These are phyloP conservation scores for Prosopis cineraria DNA, from an alignment of 306 rosid genomes.

Conservation along the genomic window DNA sequence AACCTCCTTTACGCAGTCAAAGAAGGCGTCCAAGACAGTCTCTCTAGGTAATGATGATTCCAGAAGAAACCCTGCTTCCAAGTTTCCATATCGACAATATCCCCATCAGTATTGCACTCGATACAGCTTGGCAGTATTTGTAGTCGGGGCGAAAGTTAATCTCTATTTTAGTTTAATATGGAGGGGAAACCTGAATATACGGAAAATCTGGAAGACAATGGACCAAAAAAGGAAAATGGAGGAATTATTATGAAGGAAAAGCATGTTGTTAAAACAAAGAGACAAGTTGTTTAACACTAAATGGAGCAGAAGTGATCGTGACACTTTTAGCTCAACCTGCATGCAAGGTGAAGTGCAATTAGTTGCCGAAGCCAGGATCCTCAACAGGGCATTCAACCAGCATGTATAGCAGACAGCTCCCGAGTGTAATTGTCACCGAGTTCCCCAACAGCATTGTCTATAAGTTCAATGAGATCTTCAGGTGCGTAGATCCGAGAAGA, in stretches of 20 bases:
- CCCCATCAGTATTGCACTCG: constrained; percentile 8
- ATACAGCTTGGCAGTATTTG: neutral
- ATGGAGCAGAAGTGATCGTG: neutral
- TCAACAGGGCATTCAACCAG: constrained; percentile 14
- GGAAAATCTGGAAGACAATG: neutral
- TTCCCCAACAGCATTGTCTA: constrained; percentile 38
- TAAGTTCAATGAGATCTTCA: constrained; percentile 62
- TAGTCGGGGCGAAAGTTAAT: neutral
- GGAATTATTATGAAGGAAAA: constrained; percentile 5
- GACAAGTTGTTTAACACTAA: neutral
- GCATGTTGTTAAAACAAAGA: neutral
- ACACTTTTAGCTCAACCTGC: neutral
- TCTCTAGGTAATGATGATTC: neutral
- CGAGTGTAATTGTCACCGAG: constrained; percentile 23
- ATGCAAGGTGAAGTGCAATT: constrained; percentile 12
- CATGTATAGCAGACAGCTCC: neutral
- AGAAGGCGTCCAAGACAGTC: constrained; percentile 16
- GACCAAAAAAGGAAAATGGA: constrained; percentile 20
- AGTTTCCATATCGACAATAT: constrained; percentile 6
- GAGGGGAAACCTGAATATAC: neutral
- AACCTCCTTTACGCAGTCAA: constrained; percentile 6
- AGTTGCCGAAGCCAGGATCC: constrained; percentile 17
- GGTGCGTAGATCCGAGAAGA: constrained; percentile 52
- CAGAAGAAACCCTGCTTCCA: neutral
- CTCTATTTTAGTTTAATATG: neutral